phyloP scores from a whole-genome alignment of 1,284 basidiomycete genomes.

The Ceratobasidium sp. region DNA sequence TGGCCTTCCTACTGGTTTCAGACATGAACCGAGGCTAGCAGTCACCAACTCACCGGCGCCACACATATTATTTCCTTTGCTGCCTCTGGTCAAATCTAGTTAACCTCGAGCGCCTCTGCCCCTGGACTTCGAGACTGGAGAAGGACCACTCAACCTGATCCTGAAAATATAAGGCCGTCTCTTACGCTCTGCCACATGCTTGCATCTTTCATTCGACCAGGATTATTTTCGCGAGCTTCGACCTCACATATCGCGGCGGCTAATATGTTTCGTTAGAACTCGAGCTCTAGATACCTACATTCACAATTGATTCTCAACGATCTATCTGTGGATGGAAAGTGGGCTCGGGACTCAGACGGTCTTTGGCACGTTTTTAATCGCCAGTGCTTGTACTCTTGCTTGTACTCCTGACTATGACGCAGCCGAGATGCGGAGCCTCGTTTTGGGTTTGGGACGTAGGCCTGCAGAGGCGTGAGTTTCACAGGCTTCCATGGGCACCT shows the following conservation, averaged over 20 bases:
- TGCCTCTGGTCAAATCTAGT: conserved; percentile 86
- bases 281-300: conserved; percentile 84
- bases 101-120: conserved; percentile 58
- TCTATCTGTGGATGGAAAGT: conserved; percentile 93
- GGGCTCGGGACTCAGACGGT: conserved; percentile 91
- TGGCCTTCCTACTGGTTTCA: neutral
- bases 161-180: conserved; percentile 90
- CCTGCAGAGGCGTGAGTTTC: conserved; percentile 87
- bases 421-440: conserved; percentile 56
- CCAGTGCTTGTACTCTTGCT: no score
- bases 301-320: conserved; percentile 79
- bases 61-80: conserved; percentile 91
- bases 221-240: conserved; percentile 69
- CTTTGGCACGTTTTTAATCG: conserved; percentile 61
- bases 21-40: conserved; percentile 3
- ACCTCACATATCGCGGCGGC: conserved; percentile 85
- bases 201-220: neutral
- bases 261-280: conserved; percentile 81
- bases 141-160: conserved; percentile 90
- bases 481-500: conserved; percentile 83
- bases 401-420: no score
- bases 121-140: conserved; percentile 68
- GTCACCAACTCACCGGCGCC: conserved; percentile 82
- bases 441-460: conserved; percentile 71
- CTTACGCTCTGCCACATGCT: conserved; percentile 56